These are phyloP conservation scores for Fraxinus albicans DNA, from an alignment of 305 asterid genomes.

Conservation along the genomic window DNA sequence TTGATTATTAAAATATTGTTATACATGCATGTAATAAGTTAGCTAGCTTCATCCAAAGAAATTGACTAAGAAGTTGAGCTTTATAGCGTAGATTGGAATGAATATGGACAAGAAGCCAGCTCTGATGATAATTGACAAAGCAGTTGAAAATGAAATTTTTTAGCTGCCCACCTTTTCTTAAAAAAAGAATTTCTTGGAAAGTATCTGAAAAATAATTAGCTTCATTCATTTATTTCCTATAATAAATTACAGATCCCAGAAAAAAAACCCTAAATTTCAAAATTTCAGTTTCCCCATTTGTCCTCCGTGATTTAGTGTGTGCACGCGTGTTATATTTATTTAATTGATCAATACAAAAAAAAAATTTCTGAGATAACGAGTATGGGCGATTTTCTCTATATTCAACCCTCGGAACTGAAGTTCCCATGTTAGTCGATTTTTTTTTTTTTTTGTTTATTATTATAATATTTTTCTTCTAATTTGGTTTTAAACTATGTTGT, in stretches of 20 bases:
- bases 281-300: conserved; percentile 1
- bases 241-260: not conserved
- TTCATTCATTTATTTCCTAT: not conserved
- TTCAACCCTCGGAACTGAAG: conserved; percentile 77
- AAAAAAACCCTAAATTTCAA: not conserved
- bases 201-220: not conserved
- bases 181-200: not conserved
- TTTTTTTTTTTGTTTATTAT: not conserved
- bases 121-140: not conserved
- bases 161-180: not conserved
- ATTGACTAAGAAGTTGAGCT: not conserved
- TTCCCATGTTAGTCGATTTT: conserved; percentile 57
- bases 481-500: not conserved
- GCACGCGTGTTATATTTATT: not conserved
- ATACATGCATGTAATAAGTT: not conserved
- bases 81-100: not conserved
- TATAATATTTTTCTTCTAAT: not conserved
- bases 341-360: not conserved
- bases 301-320: not conserved
- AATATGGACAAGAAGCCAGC: not conserved
- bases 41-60: not conserved
- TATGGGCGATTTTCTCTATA: conserved; percentile 61
- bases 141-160: not conserved
- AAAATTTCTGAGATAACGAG: conserved; percentile 35
- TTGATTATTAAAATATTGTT: not conserved